phyloP scores from a whole-genome alignment of 768 basidiomycete species.

The Russula compacta region DNA sequence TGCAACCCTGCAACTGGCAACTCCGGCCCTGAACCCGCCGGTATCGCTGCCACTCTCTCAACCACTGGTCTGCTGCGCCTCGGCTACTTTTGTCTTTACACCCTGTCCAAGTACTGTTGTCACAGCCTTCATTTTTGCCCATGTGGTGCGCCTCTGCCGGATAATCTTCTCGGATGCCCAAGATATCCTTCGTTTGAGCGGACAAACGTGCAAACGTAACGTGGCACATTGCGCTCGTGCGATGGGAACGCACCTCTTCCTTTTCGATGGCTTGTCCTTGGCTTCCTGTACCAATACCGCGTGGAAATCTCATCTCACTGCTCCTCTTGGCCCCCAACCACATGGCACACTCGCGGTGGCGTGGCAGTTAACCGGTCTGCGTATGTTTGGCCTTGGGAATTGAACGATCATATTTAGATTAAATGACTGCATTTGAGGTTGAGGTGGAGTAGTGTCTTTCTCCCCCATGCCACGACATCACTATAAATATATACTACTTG shows the following conservation, averaged over 20 bases:
- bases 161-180: not conserved
- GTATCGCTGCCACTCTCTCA: no score
- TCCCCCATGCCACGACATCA: no score
- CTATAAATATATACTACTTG: no score
- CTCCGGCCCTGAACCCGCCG: no score
- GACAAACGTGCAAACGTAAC: not conserved
- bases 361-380: no score
- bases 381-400: no score
- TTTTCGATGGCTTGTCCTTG: not conserved
- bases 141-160: not conserved
- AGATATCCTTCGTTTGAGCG: not conserved
- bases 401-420: no score
- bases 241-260: not conserved
- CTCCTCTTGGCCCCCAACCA: no score
- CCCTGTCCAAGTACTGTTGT: not conserved
- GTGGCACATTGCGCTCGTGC: not conserved
- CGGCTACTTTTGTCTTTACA: not conserved
- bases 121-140: no score
- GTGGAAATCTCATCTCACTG: not conserved
- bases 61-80: not conserved
- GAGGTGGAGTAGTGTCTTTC: no score
- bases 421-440: no score
- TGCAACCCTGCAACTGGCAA: not conserved
- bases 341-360: no score
- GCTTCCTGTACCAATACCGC: not conserved